Evolutionary conservation across 2,329 filamentous ascomycete genomes (phyloP), one percentile per base, ranked within the genome.

Genomic region (Exophiala mesophila): DNA sequence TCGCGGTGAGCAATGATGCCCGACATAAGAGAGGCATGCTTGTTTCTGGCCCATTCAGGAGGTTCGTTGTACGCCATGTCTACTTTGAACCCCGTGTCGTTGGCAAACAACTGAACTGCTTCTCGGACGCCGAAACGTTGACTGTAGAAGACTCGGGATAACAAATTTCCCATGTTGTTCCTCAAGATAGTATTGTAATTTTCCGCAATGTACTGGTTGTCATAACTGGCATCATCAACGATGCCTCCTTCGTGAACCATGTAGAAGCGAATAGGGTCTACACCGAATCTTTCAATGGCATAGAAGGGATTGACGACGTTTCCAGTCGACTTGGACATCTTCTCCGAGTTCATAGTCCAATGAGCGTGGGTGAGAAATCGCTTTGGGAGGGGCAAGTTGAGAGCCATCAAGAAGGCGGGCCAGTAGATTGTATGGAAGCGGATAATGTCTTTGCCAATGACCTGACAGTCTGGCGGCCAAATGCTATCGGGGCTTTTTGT

Each of bases 351-450:
- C 67, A 98, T 82, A 10, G 88, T 94, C 92, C 94, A 98, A 63
- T 98, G 92, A 2, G 83, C 88, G 61, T 98, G 92, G 39, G 87
- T 87, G 2, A 98, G 71, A 21, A 98, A 77, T 50, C 81, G 80
- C 58, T 81, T 83, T 1, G 92, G 88, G 1, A 85, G 70, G 1
- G 87, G 83, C 3, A 97, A 72, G 38, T 82, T 81, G 10, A 96
- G 71, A 1, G 92, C 90, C 75, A 98, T 83, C 12, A 98, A 79
- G 55, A 98, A 84, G 3, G 92, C 92, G 0, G 92, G 92, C 92
- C 94, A 98, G 71, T 98, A 98, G 35, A 98, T 82, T 63, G 87
- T 90, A 62, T 98, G 94, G 64, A 98, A 98, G 13, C 73, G 83
- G 44, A 94, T 73, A 53, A 98, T 98, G 62, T 98, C 92, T 65